A percentile compares a stretch with the other conserved stretches of the same genome.
phyloP scores from a whole-genome alignment of 2,329 filamentous ascomycete genomes.

The Trichoderma guizhouense region DNA sequence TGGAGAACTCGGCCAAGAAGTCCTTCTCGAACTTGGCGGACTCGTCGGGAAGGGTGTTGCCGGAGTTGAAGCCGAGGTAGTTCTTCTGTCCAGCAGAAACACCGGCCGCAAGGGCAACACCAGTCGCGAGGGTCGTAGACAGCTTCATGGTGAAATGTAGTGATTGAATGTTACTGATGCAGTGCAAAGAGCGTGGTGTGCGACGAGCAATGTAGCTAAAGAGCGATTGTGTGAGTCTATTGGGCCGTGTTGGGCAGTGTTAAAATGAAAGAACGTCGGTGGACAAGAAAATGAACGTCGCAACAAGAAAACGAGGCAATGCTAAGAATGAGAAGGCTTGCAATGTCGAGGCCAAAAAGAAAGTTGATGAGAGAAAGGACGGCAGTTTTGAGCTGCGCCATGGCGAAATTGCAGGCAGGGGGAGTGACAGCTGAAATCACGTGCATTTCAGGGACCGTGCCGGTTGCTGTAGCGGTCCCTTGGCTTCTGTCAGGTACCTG shows the following conservation, averaged over 20 bases:
- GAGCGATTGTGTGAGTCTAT: conserved; percentile 4
- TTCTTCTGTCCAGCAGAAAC: conserved; percentile 41
- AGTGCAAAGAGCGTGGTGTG: conserved; percentile 4
- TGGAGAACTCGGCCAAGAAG: conserved; percentile 46
- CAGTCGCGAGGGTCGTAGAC: conserved; percentile 36
- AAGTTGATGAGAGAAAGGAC: background rate
- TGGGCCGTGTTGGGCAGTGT: conserved; percentile 1
- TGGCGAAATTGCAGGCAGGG: conserved; percentile 14
- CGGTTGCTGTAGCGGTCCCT: background rate
- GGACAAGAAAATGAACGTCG: conserved; percentile 7
- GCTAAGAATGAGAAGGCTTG: conserved; percentile 7
- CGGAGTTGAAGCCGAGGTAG: conserved; percentile 55
- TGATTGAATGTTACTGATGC: background rate
- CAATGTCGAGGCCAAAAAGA: background rate
- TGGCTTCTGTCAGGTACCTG: background rate
- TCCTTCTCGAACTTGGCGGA: conserved; percentile 52
- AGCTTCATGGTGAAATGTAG: conserved; percentile 45
- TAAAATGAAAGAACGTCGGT: conserved; percentile 1
- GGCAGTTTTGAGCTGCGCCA: conserved; percentile 7
- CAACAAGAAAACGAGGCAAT: conserved; percentile 7
- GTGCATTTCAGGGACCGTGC: conserved; percentile 7
- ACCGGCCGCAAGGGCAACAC: conserved; percentile 37
- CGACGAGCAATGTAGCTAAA: background rate
- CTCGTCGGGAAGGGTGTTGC: conserved; percentile 43
- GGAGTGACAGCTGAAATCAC: conserved; percentile 4